Conservation (phyloP, 1,284 basidiomycete species). For the Serendipita sp. region DNA sequence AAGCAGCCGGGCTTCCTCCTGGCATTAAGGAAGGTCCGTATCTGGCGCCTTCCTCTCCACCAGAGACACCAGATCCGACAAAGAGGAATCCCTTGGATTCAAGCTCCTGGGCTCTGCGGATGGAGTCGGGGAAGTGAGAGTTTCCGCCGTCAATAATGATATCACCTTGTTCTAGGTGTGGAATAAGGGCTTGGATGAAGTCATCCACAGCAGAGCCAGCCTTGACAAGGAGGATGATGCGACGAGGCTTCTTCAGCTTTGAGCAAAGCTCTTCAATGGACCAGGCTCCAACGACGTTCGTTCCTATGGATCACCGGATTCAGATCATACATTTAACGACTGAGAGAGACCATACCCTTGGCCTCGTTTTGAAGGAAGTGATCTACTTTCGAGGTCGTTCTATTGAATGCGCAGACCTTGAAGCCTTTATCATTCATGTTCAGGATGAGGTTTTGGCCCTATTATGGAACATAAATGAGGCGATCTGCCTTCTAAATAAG, state of each 20-base stretch:
- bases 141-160: slow-evolving; percentile 99
- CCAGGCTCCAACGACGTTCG: slow-evolving; percentile 88
- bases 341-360: slow-evolving; percentile 52
- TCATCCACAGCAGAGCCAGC: slow-evolving; percentile 65
- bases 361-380: slow-evolving; percentile 93
- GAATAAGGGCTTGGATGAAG: slow-evolving; percentile 59
- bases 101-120: slow-evolving; percentile 86
- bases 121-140: slow-evolving; percentile 97
- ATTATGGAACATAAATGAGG: slow-evolving; percentile 10
- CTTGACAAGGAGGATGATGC: slow-evolving; percentile 96
- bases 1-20: slow-evolving; percentile 86
- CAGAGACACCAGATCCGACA: slow-evolving; percentile 97
- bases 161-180: slow-evolving; percentile 62
- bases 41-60: slow-evolving; percentile 98
- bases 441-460: slow-evolving; percentile 93
- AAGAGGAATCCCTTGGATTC: slow-evolving; percentile 91
- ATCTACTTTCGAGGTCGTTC: slow-evolving; percentile 94
- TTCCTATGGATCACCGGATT: slow-evolving; percentile 40
- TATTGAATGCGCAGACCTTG: slow-evolving; percentile 93
- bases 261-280: slow-evolving; percentile 76
- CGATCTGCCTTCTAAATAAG: slow-evolving; percentile 6
- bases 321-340: background rate
- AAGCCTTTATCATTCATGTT: slow-evolving; percentile 99
- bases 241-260: slow-evolving; percentile 73
- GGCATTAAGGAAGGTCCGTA: slow-evolving; percentile 99